A percentile compares a stretch with the other conserved stretches of the same genome.
Conservation (phyloP, 2,329 filamentous ascomycete species). For the Nothopassalora personata region DNA sequence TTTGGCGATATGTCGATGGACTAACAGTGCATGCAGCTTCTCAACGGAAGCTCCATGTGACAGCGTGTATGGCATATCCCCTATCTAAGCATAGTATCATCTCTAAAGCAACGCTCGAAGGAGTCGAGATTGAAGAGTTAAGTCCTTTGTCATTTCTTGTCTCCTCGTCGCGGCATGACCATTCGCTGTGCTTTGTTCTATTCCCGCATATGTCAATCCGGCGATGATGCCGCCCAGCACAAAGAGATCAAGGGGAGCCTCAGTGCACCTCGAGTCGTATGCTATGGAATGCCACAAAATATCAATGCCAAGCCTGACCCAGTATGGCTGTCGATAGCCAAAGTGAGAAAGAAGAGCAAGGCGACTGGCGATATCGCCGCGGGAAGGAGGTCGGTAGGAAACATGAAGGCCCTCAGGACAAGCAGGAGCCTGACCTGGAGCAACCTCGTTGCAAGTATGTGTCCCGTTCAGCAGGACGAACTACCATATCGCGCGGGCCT, state of each 20-base stretch:
- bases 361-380: not conserved
- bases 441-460: too few species aligned
- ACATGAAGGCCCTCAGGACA: too few species aligned
- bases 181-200: not conserved
- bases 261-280: not conserved
- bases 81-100: not conserved
- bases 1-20: too few species aligned
- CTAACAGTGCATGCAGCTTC: too few species aligned
- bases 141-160: not conserved
- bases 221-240: not conserved
- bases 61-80: too few species aligned
- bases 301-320: not conserved
- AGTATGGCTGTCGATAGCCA: not conserved
- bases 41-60: too few species aligned
- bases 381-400: not conserved
- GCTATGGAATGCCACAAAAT: not conserved
- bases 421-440: not conserved
- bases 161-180: not conserved
- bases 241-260: not conserved
- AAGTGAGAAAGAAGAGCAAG: not conserved
- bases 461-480: too few species aligned
- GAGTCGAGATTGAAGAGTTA: not conserved
- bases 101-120: not conserved
- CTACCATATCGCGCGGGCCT: too few species aligned
- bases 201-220: not conserved